Conservation (phyloP, 2,329 filamentous ascomycete genomes). For the Immersiporthe knoxdaviesiana region DNA sequence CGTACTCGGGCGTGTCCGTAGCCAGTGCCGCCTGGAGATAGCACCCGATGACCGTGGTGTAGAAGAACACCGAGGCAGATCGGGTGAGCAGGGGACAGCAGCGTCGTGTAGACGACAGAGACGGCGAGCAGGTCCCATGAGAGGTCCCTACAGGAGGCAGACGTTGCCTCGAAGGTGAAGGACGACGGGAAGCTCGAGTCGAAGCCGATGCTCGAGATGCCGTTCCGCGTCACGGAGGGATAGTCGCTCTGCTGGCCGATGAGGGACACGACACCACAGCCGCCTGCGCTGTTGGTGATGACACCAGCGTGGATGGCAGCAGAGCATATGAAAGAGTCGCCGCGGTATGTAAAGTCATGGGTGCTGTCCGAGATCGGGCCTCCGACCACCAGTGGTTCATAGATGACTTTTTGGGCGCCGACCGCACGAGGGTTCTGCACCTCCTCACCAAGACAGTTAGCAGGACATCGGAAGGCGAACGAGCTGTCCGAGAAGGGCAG, state of each 20-base stretch:
- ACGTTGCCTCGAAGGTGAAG: conserved; percentile 62
- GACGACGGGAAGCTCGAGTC: conserved; percentile 73
- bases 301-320: conserved; percentile 27
- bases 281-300: conserved; percentile 21
- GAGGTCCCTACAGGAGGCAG: conserved; percentile 50
- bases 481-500: conserved; percentile 25
- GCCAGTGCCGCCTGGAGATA: conserved; percentile 44
- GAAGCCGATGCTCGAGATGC: conserved; percentile 66
- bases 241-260: conserved; percentile 24
- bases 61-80: conserved; percentile 66
- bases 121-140: conserved; percentile 67
- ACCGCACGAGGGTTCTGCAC: conserved; percentile 27
- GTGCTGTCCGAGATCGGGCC: conserved; percentile 18
- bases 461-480: conserved; percentile 27
- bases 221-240: conserved; percentile 52
- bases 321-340: conserved; percentile 28
- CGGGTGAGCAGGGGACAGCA: conserved; percentile 70
- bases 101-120: conserved; percentile 65
- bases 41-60: conserved; percentile 51
- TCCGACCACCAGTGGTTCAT: conserved; percentile 25
- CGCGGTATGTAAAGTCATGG: conserved; percentile 21
- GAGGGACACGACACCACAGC: conserved; percentile 25
- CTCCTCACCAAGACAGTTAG: conserved; percentile 24
- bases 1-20: conserved; percentile 70
- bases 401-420: conserved; percentile 26